Percentiles rank a stretch among this genome's conserved stretches.
These are phyloP conservation scores for Crassisporium funariophilum DNA, from an alignment of 768 basidiomycete species.

Conservation along the genomic window DNA sequence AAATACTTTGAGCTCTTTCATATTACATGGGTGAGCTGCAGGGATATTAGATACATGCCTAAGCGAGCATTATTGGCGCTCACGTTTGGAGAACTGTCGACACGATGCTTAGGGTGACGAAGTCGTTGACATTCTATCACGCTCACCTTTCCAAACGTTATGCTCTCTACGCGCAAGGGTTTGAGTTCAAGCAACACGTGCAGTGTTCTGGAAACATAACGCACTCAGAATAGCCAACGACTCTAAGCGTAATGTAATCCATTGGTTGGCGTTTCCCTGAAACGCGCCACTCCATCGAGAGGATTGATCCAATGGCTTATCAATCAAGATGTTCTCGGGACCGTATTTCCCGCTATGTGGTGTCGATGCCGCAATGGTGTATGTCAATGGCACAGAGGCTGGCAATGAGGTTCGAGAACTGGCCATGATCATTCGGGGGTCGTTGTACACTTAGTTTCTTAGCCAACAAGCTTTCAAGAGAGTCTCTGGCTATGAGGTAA, in stretches of 20 bases:
- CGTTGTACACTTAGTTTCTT: background rate
- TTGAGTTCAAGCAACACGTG: background rate
- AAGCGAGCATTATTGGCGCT: conserved; percentile 8
- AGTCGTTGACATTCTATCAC: conserved; percentile 1
- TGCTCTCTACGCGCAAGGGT: conserved; percentile 48
- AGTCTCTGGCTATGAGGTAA: too few relatives aligned
- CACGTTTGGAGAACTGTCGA: conserved; percentile 46
- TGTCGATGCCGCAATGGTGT: conserved; percentile 61
- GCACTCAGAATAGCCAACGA: conserved; percentile 64
- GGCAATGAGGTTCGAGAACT: conserved; percentile 6
- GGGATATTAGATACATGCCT: conserved; percentile 7
- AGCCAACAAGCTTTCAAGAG: too few relatives aligned
- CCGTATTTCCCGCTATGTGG: conserved; percentile 72
- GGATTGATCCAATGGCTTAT: conserved; percentile 61
- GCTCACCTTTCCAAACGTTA: conserved; percentile 81
- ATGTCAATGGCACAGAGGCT: conserved; percentile 37
- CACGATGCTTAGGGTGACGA: conserved; percentile 10
- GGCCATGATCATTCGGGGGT: background rate
- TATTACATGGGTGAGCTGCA: conserved; percentile 82
- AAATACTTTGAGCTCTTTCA: conserved; percentile 80
- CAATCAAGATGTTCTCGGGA: conserved; percentile 68
- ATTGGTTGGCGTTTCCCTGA: conserved; percentile 62
- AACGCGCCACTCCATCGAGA: conserved; percentile 79
- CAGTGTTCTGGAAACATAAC: conserved; percentile 20
- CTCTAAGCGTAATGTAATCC: conserved; percentile 70